Base-by-base conservation (phyloP, 2,329 filamentous ascomycete species). In the Stemphylium vesicarium region DNA sequence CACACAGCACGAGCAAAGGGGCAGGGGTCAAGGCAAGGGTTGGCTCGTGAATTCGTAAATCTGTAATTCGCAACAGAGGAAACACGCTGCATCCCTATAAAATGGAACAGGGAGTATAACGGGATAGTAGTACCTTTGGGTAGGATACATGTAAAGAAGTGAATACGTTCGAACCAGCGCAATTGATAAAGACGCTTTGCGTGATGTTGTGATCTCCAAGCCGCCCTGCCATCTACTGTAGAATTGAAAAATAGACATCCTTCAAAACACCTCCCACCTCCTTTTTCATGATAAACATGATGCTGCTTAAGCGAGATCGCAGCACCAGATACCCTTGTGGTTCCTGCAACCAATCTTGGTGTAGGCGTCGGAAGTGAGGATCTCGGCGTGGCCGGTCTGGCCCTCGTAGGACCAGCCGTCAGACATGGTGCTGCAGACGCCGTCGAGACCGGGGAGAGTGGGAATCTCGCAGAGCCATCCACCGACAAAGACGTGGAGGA, bases 391-490 rank as follows among this genome's bases (percentile, higher is more conserved):
- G 42, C 70, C 71, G 22, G 65, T 70, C 59, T 70, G 66, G 48
- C 69, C 69, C 16, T 58, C 9, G 64, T 72, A 68, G 8, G 42
- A 35, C 68, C 69, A 73, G 57, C 69, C 70, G n/a, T 65, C 11
- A 29, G 69, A 68, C 39, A 50, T 29, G 6, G 39, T 55, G 10
- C 31, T 8, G 66, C 71, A 73, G 56, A 66, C 53, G 35, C 61
- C 64, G 44, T 65, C 56, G 31, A 72, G 59, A 44, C 68, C 69
- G 20, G 62, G 50, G 16, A 68, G 59, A 32, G 49, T 50, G 48
- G 71, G 63, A 16, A 63, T 60, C 62, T 74, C 71, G 69, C 71
- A 74, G 46, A 74, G 69, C 71, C 71, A 74, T 46, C 68, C 71
- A 24, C 71, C 71, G 15, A 72, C 65, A 55, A 71, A 73, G 55